These are phyloP conservation scores for Rostrohypoxylon terebratum DNA, from an alignment of 495 filamentous ascomycete species.

Conservation along the genomic window DNA sequence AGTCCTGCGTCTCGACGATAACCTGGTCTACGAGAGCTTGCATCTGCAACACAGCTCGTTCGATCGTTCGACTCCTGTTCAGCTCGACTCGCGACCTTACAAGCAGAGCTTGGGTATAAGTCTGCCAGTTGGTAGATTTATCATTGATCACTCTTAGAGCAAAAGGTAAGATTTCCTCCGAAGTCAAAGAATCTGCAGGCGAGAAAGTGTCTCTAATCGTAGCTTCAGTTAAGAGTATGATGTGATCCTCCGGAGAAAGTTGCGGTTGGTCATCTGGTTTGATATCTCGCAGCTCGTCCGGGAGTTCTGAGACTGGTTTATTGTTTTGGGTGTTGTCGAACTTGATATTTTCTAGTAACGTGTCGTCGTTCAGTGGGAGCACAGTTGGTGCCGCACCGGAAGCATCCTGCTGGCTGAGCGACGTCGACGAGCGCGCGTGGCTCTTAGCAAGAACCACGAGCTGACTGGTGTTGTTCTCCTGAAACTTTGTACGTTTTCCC, in stretches of 20 bases:
- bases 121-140: constrained; percentile 95
- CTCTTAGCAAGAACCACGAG: constrained; percentile 92
- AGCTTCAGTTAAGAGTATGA: constrained; percentile 84
- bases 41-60: constrained; percentile 90
- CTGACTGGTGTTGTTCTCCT: constrained; percentile 89
- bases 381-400: constrained; percentile 65
- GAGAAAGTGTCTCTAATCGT: constrained; percentile 88
- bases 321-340: constrained; percentile 69
- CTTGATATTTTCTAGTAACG: constrained; percentile 84
- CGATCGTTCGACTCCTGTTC: constrained; percentile 83
- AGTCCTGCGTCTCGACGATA: constrained; percentile 81
- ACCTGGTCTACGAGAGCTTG: constrained; percentile 97
- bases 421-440: constrained; percentile 40
- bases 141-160: constrained; percentile 88
- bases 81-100: constrained; percentile 90
- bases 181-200: constrained; percentile 83
- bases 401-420: background rate
- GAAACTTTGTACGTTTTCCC: constrained; percentile 93
- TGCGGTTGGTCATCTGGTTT: constrained; percentile 84
- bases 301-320: constrained; percentile 62
- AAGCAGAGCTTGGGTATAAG: constrained; percentile 92
- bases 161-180: constrained; percentile 92
- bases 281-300: constrained; percentile 68
- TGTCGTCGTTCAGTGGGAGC: constrained; percentile 89
- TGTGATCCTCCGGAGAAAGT: constrained; percentile 82